Conservation (phyloP, 495 filamentous ascomycete genomes). For the Beverwykella pulmonaria region DNA sequence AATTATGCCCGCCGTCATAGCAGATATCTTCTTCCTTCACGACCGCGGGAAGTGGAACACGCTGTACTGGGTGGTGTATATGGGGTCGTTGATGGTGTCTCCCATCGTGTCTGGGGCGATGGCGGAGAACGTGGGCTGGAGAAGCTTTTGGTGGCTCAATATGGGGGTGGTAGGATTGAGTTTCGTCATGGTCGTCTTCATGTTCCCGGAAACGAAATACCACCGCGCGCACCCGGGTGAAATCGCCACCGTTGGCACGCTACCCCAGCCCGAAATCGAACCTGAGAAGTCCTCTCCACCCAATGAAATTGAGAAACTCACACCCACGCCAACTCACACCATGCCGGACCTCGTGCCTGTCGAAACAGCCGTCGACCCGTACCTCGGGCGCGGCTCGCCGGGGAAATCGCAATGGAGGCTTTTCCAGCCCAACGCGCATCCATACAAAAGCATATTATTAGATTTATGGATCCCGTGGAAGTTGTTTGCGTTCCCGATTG, state of each 20-base stretch:
- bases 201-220: constrained; percentile 66
- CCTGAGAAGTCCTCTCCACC: constrained; percentile 3
- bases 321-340: constrained; percentile 25
- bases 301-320: constrained; percentile 27
- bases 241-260: neutral
- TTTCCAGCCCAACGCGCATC: constrained; percentile 50
- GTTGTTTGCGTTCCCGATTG: constrained; percentile 64
- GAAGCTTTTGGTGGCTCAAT: constrained; percentile 61
- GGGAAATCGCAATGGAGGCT: constrained; percentile 59
- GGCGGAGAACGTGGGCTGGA: constrained; percentile 59
- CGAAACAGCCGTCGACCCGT: constrained; percentile 42
- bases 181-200: constrained; percentile 55
- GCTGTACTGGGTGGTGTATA: constrained; percentile 63
- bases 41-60: constrained; percentile 68
- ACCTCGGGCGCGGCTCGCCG: constrained; percentile 56
- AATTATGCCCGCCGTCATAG: constrained; percentile 64
- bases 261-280: neutral
- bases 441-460: constrained; percentile 49
- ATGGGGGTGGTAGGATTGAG: constrained; percentile 53
- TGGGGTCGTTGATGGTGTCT: constrained; percentile 50
- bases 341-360: constrained; percentile 35
- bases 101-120: constrained; percentile 64
- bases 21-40: constrained; percentile 69
- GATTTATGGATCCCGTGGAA: constrained; percentile 59
- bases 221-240: constrained; percentile 49